Evolutionary conservation across 2,329 filamentous ascomycete species (phyloP).

Genomic region (Parascedosporium putredinis): DNA sequence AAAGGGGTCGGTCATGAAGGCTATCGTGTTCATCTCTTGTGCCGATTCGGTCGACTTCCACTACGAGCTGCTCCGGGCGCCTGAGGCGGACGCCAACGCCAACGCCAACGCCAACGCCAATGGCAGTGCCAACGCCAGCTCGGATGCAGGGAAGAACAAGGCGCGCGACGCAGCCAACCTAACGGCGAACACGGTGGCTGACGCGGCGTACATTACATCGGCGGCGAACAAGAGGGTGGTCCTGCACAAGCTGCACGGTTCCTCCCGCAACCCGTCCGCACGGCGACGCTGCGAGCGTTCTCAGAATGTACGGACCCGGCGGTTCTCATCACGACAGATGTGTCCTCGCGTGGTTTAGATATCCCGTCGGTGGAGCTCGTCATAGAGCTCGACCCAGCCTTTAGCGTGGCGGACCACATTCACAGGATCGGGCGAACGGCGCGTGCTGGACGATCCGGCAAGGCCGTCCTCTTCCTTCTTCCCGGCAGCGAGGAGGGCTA

Average conservation of each 20-base stretch:
- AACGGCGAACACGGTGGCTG: conserved; percentile 52
- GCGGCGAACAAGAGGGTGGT: conserved; percentile 63
- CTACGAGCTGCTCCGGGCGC: conserved; percentile 59
- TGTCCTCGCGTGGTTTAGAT: conserved; percentile 90
- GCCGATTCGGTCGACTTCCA: conserved; percentile 97
- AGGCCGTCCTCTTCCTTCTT: conserved; percentile 79
- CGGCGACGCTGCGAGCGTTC: conserved; percentile 75
- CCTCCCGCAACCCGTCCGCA: conserved; percentile 81
- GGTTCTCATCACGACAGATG: conserved; percentile 86
- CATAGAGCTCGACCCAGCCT: conserved; percentile 92
- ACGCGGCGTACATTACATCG: conserved; percentile 62
- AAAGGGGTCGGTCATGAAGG: conserved; percentile 89
- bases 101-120: no score
- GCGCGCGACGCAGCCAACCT: conserved; percentile 8
- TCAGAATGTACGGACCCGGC: conserved; percentile 62
- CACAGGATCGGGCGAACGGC: conserved; percentile 93
- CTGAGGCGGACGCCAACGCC: no score
- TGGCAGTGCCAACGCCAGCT: no score
- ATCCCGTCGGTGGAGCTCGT: conserved; percentile 91
- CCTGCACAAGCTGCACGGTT: conserved; percentile 83
- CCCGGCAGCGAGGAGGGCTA: conserved; percentile 91
- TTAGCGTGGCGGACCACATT: conserved; percentile 84
- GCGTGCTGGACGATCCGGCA: conserved; percentile 78
- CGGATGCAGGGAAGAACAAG: conserved; percentile 24
- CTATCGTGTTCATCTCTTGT: conserved; percentile 92